Conservation (phyloP, 805 yeast genomes). For the Kodamaea neixiangensis region DNA sequence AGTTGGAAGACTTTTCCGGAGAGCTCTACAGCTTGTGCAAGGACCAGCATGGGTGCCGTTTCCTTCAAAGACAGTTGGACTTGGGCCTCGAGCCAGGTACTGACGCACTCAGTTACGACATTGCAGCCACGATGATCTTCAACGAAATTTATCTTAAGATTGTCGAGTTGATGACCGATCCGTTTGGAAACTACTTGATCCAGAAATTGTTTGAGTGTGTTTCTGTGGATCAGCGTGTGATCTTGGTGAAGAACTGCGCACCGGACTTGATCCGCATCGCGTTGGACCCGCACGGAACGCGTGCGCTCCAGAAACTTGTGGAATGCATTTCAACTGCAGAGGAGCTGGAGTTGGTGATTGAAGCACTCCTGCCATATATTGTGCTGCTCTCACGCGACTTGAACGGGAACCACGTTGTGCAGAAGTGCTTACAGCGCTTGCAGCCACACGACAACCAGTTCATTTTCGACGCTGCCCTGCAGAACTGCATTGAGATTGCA, state of each 20-base stretch:
- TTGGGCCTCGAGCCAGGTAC: constrained; percentile 42
- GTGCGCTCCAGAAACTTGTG: constrained; percentile 90
- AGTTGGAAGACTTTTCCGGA: constrained; percentile 67
- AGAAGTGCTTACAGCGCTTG: constrained; percentile 81
- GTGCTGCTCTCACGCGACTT: constrained; percentile 82
- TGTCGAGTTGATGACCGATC: constrained; percentile 89
- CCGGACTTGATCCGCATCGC: constrained; percentile 79
- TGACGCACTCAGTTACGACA: constrained; percentile 12
- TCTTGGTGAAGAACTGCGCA: constrained; percentile 69
- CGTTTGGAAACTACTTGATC: constrained; percentile 94
- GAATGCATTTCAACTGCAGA: constrained; percentile 74
- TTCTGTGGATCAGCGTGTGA: constrained; percentile 64
- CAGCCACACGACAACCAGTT: constrained; percentile 73
- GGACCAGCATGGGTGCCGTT: constrained; percentile 96
- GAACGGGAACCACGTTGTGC: constrained; percentile 96
- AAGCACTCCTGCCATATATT: constrained; percentile 65
- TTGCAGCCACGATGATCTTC: constrained; percentile 74
- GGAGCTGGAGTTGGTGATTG: constrained; percentile 66
- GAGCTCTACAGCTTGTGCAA: constrained; percentile 80
- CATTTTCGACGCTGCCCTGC: constrained; percentile 81
- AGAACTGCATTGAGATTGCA: constrained; percentile 76
- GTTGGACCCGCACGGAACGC: constrained; percentile 91
- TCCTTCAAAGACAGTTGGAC: constrained; percentile 84
- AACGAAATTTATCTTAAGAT: constrained; percentile 76
- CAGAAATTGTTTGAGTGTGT: constrained; percentile 87